Evolutionary conservation across 2,329 filamentous ascomycete species (phyloP), one percentile per base, ranked within the genome.

Genomic region (Podosphaera xanthii): DNA sequence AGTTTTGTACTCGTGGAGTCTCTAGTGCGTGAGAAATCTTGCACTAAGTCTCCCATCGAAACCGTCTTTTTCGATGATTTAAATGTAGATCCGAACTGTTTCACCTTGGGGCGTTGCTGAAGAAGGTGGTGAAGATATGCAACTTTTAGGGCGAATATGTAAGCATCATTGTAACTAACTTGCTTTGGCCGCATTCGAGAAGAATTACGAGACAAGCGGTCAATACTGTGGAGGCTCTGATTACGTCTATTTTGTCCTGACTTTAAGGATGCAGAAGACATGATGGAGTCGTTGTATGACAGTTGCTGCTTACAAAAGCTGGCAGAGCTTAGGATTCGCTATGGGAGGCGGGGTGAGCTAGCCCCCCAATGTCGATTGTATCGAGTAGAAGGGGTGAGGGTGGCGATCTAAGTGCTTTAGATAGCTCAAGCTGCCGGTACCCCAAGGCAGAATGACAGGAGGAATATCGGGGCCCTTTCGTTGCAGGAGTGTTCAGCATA

Each of bases 71-170:
- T 74, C 6, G 78, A 74, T 62, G 80, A 78, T 65, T 81, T 82
- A 57, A 83, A 78, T 69, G 72, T 74, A 9, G 82, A 72, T 49
- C 92, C 82, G 77, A 89, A 94, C 73, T 95, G 88, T 68, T 91
- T 86, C 68, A 88, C 82, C 72, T 91, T 92, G 67, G 87, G 80
- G 68, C 89, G 86, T 63, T 92, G 91, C 70, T 95, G 89, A 58
- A 98, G 79, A 52, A 97, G 82, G 71, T 98, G 94, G 71, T 91
- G 79, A 60, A 98, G 84, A 72, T 88, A 96, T 65, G 91, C 91
- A 65, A 87, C 83, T 62, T 92, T 86, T 59, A 98, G 81, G 66
- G 90, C 89, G 72, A 88, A 95, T 63, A 83, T 86, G 73, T 94
- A 95, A 69, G 88, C 90, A 72, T 96, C 88, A 66, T 94, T 86